Percentiles rank a stretch among this genome's conserved stretches.
Conservation (phyloP, 345 rosid genomes). For the Salix brachista region DNA sequence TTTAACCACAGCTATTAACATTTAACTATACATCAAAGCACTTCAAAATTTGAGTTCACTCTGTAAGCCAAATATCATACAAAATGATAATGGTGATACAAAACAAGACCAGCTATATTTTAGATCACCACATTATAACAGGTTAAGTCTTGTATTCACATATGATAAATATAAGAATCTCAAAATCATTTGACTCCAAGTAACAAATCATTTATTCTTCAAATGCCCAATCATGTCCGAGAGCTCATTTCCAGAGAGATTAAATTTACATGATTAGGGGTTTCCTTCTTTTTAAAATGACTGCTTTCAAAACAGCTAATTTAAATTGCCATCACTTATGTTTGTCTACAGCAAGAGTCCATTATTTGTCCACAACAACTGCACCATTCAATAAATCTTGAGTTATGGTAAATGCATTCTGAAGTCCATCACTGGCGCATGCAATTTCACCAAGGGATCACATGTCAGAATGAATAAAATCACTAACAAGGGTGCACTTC, state of each 20-base stretch:
- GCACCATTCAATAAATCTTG: neutral
- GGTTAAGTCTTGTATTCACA: neutral
- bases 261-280: neutral
- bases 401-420: neutral
- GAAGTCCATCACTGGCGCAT: neutral
- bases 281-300: neutral
- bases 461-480: neutral
- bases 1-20: neutral
- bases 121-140: neutral
- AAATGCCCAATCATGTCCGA: too few species aligned
- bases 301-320: neutral
- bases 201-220: too few species aligned
- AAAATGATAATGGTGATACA: neutral
- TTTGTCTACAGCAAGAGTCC: neutral
- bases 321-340: neutral
- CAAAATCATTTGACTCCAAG: too few species aligned
- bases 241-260: neutral
- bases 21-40: neutral
- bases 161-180: neutral
- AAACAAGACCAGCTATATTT: neutral
- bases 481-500: neutral
- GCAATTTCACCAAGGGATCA: neutral
- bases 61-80: neutral
- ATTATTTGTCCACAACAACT: neutral
- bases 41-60: neutral